Conservation (phyloP, 768 basidiomycete genomes). For the Boletus pseudo-olivaceus region DNA sequence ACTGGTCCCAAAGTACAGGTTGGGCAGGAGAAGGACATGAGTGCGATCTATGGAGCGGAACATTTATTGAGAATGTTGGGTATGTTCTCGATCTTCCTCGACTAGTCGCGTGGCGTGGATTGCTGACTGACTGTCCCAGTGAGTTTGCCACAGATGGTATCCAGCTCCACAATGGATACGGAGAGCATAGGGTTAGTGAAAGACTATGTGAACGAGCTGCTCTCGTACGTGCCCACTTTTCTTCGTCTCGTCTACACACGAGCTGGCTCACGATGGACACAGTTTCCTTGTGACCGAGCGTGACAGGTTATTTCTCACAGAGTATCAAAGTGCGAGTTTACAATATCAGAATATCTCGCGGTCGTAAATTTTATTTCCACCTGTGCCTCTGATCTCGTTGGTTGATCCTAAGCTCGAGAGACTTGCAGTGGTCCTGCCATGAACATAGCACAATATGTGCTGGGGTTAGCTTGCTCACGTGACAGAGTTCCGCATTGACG, state of each 20-base stretch:
- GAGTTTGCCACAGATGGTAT: constrained; percentile 87
- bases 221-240: constrained; percentile 52
- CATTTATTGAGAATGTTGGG: constrained; percentile 91
- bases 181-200: constrained; percentile 80
- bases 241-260: not conserved
- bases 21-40: constrained; percentile 80
- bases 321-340: constrained; percentile 74
- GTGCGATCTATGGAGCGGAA: constrained; percentile 89
- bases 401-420: not conserved
- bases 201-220: constrained; percentile 87
- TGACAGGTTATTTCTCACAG: constrained; percentile 65
- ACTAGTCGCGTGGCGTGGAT: not conserved
- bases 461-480: constrained; percentile 2
- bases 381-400: not conserved
- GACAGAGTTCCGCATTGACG: not conserved
- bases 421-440: not conserved
- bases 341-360: constrained; percentile 82
- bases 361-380: constrained; percentile 42
- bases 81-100: constrained; percentile 36
- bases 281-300: constrained; percentile 82
- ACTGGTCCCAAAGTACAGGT: constrained; percentile 69
- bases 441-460: too few relatives aligned
- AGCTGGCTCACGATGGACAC: not conserved
- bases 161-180: constrained; percentile 83
- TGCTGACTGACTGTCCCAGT: constrained; percentile 47